phyloP scores from a whole-genome alignment of 805 yeast genomes.

The Spathaspora boniae region DNA sequence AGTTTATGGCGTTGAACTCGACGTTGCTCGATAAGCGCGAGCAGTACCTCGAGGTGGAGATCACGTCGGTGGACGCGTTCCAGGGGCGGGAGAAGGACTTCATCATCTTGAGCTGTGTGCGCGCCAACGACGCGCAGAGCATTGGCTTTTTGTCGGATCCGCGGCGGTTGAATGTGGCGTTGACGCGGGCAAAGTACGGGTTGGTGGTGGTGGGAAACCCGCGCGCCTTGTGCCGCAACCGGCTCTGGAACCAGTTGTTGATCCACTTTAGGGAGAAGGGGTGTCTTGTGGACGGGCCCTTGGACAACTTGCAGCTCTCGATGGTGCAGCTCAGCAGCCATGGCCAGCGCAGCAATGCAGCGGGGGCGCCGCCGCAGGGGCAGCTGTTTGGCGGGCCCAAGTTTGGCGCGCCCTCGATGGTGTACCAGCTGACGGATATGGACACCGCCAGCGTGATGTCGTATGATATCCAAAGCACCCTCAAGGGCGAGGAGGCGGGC shows the following conservation, averaged over 20 bases:
- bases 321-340: conserved; percentile 46
- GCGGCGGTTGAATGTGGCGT: conserved; percentile 42
- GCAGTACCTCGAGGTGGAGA: conserved; percentile 70
- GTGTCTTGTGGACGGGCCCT: conserved; percentile 84
- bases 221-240: conserved; percentile 62
- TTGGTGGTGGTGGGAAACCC: conserved; percentile 76
- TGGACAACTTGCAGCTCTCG: conserved; percentile 74
- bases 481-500: conserved; percentile 3
- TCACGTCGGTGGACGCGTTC: conserved; percentile 53
- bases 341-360: background rate
- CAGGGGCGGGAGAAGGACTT: conserved; percentile 45
- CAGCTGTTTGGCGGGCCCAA: background rate
- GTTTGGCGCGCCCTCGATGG: conserved; percentile 13
- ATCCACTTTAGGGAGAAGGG: conserved; percentile 79
- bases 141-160: conserved; percentile 45
- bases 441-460: conserved; percentile 28
- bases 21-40: conserved; percentile 53
- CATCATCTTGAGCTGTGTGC: conserved; percentile 41
- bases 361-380: background rate
- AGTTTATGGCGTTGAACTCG: conserved; percentile 73
- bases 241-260: conserved; percentile 75
- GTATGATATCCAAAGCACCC: conserved; percentile 14
- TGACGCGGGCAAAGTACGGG: conserved; percentile 43
- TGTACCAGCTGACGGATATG: conserved; percentile 16
- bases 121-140: conserved; percentile 38